Base-by-base conservation (phyloP, 352 stramenopile genomes). In the Phytophthora pisi region DNA sequence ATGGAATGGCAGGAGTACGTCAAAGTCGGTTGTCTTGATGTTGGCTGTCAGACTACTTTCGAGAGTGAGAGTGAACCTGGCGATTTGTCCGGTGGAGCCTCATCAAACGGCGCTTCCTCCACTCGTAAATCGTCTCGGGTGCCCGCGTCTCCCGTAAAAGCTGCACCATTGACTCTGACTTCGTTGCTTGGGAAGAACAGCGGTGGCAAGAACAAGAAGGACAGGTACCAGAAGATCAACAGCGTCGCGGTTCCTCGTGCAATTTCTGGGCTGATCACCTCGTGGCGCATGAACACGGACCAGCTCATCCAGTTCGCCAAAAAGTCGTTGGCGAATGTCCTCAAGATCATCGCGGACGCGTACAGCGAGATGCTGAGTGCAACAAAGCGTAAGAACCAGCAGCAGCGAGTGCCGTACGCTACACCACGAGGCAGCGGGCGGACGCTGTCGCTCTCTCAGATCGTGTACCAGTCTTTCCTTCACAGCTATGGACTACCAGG, bases 381-480 rank as follows among this genome's bases (percentile, higher is more conserved):
- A 0, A 79, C 74, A 0, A 62, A 81, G 7, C 73, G 86, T n/a
- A 90, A 89, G 42, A 68, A 46, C n/a, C 68, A 71, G 38, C 64
- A 79, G 16, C 64, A 72, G 42, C 49, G 52, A 20, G n/a, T 66
- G 24, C 10, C 63, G 2, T 72, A 78, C 7, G 57, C 67, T 10
- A 64, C 60, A 16, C 56, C 73, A 40, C 62, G 70, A 0, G 56
- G 66, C 49, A 73, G 63, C 24, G 57, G 61, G 1, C 77, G 78
- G 0, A 62, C 77, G 50, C 61, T 91, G 23, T 81, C 82, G 7
- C 77, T 93, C 3, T 83, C 82, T 1, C 81, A 92, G 46, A 82
- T 93, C 31, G 84, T 92, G 31, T 95, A 93, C 60, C 86, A 94
- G 66, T 88, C 84, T 34, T 92, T 94, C 59, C 64, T 95, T 43